Base-by-base conservation (phyloP, 768 basidiomycete genomes). In the Psilocybe azurescens region DNA sequence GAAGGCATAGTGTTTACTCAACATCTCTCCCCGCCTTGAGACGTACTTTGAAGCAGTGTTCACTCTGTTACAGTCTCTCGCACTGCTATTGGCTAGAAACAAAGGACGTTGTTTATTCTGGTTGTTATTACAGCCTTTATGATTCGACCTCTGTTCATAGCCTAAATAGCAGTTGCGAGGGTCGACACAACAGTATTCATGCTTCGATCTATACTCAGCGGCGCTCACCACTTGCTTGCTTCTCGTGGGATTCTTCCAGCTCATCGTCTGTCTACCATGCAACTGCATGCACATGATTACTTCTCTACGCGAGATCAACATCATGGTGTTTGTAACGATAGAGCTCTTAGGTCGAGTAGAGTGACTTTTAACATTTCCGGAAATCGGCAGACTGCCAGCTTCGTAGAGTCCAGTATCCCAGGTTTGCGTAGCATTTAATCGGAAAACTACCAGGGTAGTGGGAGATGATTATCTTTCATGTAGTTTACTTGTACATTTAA, bases 141-240 rank as follows among this genome's bases (percentile, higher is more conserved):
- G 68, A 68, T 53, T 33, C 73, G 72, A 69, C 60, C 70, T 82
- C 75, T 84, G 83, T 85, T 86, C 84, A 86, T 85, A 84, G 83
- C 79, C 81, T 77, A 81, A 78, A 83, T 82, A 81, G 81, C 80
- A 77, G 76, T 70, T 32, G 58, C 69, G 78, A 75, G 81, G 73
- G 81, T 79, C 78, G 29, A 29, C 29, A 72, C 28, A 30, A 46
- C 30, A 67, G 65, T 61, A 38, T 36, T 57, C 58, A 30, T 24
- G 44, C 30, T 44, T 29, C 32, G 20, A 47, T 33, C 32, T 10
- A 18, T 18, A n/a, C 56, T 46, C 28, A 18, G n/a, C 41, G 29
- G 8, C 18, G 8, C 11, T 6, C 24, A 24, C 24, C 24, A 24
- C 24, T 24, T 24, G 24, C 11, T 36, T 36, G 7, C 33, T 36